Base-by-base conservation (phyloP, 306 rosid genomes). In the Prunus salicina region DNA sequence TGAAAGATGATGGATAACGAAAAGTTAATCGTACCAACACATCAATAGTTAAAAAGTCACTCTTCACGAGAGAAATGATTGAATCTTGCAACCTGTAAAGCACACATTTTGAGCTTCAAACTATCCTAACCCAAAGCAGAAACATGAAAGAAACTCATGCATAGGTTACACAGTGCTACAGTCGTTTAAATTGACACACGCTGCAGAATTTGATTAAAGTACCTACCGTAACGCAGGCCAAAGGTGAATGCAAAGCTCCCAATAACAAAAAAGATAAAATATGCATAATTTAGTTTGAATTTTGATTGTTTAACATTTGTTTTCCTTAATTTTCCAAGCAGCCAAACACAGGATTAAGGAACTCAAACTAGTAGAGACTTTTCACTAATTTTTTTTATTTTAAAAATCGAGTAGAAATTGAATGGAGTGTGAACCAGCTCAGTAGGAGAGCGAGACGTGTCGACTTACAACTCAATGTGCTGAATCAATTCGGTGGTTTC, bases 401-500 rank as follows among this genome's bases (percentile, higher is more conserved):
- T 27, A 16, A 22, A 49, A 41, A 34, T 30, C 4, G 12, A 15
- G 47, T 8, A 15, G 41, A 67, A 78, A 49, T 57, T 64, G 32
- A 73, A 30, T 38, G 53, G 64, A 55, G 38, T 22, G 68, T 22
- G 75, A 72, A 95, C 98, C 97, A 90, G 92, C 53, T 86, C 87
- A 65, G 82, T 6, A 12, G 82, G 85, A 70, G 97, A 60, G 16
- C 93, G 77, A 78, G 96, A 88, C 2, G 87, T 76, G 79, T 88
- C 92, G 67, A 95, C 89, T 76, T 85, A 95, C 5, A 88, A 87
- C 79, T 92, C 97, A 75, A 95, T 87, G 85, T 76, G 83, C 70
- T 73, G 86, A 78, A 82, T 83, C 81, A 92, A 82, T 52, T 84
- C 80, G 77, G 75, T 51, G 61, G 77, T 81, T 64, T 79, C 85